A percentile compares a stretch with the other conserved stretches of the same genome.
Conservation (phyloP, 768 basidiomycete species). For the Tricholoma furcatifolium region DNA sequence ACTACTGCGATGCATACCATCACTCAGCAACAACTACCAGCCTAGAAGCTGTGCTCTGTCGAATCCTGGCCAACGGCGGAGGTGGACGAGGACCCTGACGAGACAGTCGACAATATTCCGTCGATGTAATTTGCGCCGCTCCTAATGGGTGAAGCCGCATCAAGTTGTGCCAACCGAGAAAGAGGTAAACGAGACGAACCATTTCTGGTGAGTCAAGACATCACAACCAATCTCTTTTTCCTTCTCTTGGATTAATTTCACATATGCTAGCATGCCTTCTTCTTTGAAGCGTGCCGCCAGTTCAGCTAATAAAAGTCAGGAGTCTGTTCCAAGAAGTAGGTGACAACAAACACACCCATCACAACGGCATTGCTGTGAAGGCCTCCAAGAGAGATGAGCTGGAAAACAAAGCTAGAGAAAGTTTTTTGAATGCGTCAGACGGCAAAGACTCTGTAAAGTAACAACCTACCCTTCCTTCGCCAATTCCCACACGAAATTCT, state of each 20-base stretch:
- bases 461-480: conserved; percentile 77
- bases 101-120: conserved; percentile 77
- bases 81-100: conserved; percentile 87
- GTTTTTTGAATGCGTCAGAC: conserved; percentile 7
- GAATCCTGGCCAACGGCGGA: conserved; percentile 84
- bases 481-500: conserved; percentile 87
- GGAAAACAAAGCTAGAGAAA: conserved; percentile 73
- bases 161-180: not conserved
- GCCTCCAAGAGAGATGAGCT: conserved; percentile 88
- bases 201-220: conserved; percentile 93
- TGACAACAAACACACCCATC: conserved; percentile 50
- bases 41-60: conserved; percentile 81
- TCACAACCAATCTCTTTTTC: conserved; percentile 89
- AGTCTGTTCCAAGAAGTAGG: not conserved
- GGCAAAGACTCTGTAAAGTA: not conserved
- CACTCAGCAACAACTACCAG: not conserved
- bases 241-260: conserved; percentile 82
- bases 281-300: conserved; percentile 77
- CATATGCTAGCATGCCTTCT: conserved; percentile 93
- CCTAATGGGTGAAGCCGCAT: conserved; percentile 37
- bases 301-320: conserved; percentile 49
- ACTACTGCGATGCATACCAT: not conserved
- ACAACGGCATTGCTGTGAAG: conserved; percentile 80
- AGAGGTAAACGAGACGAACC: conserved; percentile 41
- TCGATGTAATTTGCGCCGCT: conserved; percentile 92